Evolutionary conservation across 805 yeast genomes (phyloP), one percentile per base, ranked within the genome.

Genomic region (Starmerella geochares): DNA sequence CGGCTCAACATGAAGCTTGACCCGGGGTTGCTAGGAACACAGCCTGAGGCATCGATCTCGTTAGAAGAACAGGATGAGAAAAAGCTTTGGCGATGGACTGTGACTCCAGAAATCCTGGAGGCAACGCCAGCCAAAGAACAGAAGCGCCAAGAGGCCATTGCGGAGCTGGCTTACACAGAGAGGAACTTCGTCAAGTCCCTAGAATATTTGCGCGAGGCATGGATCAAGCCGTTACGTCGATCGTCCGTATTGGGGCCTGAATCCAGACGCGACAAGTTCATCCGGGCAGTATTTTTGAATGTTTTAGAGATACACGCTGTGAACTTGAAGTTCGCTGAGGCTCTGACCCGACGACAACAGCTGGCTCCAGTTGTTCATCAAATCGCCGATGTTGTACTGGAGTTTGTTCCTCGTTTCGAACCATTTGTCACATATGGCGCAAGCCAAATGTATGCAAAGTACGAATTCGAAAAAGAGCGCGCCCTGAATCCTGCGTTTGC

Each of bases 361-460:
- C 80, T 78, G 56, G 78, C 83, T 37, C 92, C 94, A 0, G 85
- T 88, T 4, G 90, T 88, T 24, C 80, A 80, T 51, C 80, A 82
- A 32, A 74, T 92, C 59, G 96, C 95, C 40, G 98, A 92, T 64
- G 76, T 92, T 1, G 79, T 92, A 53, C 66, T 88, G 50, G 92
- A 87, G 58, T 83, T 74, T 61, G 86, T 87, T 24, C 86, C 92
- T 5, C 77, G 77, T 51, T 88, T 92, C 65, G 95, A 88, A 55
- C 95, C 97, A 3, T 92, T 90, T 67, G 82, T 92, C 36, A 77
- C 82, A 39, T 92, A 92, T 65, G 94, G 95, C 51, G 96, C 96
- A 14, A 87, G 90, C 48, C 90, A 92, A 64, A 86, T 90, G 44
- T 87, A 86, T 69, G 97, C 96, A 5, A 86, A 87, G 65, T 87